Evolutionary conservation across 2,329 filamentous ascomycete species (phyloP), one percentile per base, ranked within the genome.

Genomic region (Achaetomium macrosporum): DNA sequence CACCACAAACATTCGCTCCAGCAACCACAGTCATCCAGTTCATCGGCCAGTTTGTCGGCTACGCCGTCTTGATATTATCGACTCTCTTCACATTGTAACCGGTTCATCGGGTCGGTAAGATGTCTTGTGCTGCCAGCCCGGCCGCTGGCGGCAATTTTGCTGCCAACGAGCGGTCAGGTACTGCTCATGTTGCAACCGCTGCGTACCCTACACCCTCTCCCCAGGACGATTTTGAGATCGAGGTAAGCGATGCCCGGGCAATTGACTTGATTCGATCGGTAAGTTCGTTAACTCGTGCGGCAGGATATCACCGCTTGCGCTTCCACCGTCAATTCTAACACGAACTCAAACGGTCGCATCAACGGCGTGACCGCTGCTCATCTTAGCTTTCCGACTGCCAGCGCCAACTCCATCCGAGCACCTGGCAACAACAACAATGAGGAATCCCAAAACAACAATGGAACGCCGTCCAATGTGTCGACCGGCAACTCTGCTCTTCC

Each of bases 131-230:
- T 33, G 33, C 40, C 47, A 50, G 42, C 51, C 46, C 11, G 30
- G 46, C n/a, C 30, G 47, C 51, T 43, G 51, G 37, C 19, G 47
- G 42, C 39, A 30, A 16, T 25, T 17, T 30, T 46, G 17, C 42
- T 31, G 8, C 31, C 40, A 19, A 10, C 29, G 11, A 42, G 44
- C 53, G 51, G 53, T 51, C 53, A 35, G 40, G 48, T 12, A 55
- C 53, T 55, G 40, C 48, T 17, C 10, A 10, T 49, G 53, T 35
- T 55, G 40, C 48, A 33, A 46, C 15, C 40, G 16, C 41, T 31
- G 36, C 44, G n/a, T 30, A 20, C 25, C 30, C 16, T 36, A 47
- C 43, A 31, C 36, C 19, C 19, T 1, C 30, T 35, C 20, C 31
- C 15, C 42, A 39, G 46, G 6, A 45, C 20, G 15, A 29, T 15